Percentiles rank a stretch among this genome's conserved stretches.
Evolutionary conservation across 768 basidiomycete species (phyloP).

Genomic region (Suillus ampliporus): DNA sequence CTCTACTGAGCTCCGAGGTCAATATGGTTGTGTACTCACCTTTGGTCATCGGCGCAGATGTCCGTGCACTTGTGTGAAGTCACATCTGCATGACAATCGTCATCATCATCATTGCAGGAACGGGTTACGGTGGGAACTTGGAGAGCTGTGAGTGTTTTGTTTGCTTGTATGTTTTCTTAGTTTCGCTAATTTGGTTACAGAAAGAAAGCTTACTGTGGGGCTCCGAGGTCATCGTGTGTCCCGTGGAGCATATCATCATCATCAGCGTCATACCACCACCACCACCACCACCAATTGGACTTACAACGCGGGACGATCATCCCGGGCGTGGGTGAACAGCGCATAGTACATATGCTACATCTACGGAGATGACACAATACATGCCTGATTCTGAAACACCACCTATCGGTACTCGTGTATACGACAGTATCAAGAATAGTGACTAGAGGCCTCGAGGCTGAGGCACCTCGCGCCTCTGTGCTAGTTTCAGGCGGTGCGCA

Average conservation of each 20-base stretch:
- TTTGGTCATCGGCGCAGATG: not conserved
- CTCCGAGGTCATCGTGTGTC: not conserved
- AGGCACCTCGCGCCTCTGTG: slow-evolving; percentile 9
- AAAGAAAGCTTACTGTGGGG: not conserved
- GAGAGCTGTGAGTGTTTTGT: not conserved
- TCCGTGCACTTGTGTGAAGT: not conserved
- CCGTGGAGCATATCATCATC: slow-evolving; percentile 9
- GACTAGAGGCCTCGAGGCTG: slow-evolving; percentile 21
- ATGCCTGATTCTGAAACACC: slow-evolving; percentile 6
- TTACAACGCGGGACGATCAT: not conserved
- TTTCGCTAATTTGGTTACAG: not conserved
- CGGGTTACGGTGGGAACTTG: not conserved
- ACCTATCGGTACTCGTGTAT: slow-evolving; percentile 1
- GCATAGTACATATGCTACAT: slow-evolving; percentile 12
- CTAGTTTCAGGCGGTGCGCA: slow-evolving; percentile 6
- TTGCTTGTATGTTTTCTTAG: not conserved
- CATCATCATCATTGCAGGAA: not conserved
- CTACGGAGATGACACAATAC: slow-evolving; percentile 23
- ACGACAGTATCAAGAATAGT: slow-evolving; percentile 13
- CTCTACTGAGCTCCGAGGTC: slow-evolving; percentile 9
- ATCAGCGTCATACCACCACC: slow-evolving; percentile 6
- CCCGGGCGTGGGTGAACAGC: slow-evolving; percentile 11
- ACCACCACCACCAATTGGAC: not conserved
- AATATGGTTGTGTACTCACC: not conserved
- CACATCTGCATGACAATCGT: not conserved